Conservation (phyloP, 306 rosid genomes). For the Astragalus glycyphyllos region DNA sequence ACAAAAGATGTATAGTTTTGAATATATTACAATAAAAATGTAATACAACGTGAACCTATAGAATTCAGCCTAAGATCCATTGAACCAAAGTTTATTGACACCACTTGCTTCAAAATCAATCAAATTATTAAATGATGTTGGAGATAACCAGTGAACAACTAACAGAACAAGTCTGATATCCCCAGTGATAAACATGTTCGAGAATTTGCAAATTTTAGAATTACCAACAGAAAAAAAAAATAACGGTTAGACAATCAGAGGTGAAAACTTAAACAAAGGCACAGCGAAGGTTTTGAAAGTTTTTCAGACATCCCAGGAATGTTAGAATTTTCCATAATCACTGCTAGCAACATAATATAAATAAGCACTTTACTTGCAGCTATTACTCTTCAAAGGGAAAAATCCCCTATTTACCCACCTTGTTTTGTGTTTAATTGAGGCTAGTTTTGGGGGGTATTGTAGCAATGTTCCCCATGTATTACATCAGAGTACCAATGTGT, state of each 20-base stretch:
- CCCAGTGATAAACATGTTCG: neutral
- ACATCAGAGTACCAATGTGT: neutral
- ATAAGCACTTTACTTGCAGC: neutral
- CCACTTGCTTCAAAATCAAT: constrained; percentile 32
- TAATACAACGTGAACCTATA: constrained; percentile 3
- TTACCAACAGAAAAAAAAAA: neutral
- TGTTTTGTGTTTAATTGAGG: too few relatives aligned
- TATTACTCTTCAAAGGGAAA: too few relatives aligned
- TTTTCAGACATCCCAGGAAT: neutral
- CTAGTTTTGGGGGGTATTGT: too few relatives aligned
- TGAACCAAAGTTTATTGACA: constrained; percentile 22
- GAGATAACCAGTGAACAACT: constrained; percentile 6
- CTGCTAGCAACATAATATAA: constrained; percentile 5
- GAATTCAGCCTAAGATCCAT: constrained; percentile 24
- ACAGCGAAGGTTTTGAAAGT: constrained; percentile 3
- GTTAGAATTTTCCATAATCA: neutral
- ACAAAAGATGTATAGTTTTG: constrained; percentile 8
- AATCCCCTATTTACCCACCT: too few relatives aligned
- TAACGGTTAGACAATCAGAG: neutral
- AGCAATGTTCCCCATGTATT: too few relatives aligned
- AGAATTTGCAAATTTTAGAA: neutral
- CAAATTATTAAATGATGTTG: constrained; percentile 5
- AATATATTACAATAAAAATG: constrained; percentile 22
- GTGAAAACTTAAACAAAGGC: neutral
- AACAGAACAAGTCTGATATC: neutral